A percentile compares a stretch with the other conserved stretches of the same genome.
These are phyloP conservation scores for Agaricus blazei DNA, from an alignment of 768 basidiomycete species.

Conservation along the genomic window DNA sequence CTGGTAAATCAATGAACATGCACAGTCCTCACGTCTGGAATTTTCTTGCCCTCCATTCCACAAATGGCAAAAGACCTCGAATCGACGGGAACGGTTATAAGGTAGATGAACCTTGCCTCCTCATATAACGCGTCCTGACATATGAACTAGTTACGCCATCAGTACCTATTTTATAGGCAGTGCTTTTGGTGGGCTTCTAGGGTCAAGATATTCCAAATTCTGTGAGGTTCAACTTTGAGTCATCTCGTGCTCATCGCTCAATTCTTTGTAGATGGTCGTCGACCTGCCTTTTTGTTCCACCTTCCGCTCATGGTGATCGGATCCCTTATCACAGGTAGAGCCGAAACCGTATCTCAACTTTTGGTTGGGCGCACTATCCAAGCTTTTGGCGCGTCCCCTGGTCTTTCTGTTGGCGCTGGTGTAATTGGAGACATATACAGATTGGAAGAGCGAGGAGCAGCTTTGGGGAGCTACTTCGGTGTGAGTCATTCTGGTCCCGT, in stretches of 20 bases:
- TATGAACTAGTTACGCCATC: slow-evolving; percentile 25
- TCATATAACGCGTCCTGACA: background rate
- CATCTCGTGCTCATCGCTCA: background rate
- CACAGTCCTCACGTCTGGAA: slow-evolving; percentile 61
- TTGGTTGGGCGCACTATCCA: slow-evolving; percentile 64
- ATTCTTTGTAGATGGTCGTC: slow-evolving; percentile 51
- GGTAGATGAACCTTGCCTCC: slow-evolving; percentile 27
- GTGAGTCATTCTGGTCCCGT: slow-evolving; percentile 21
- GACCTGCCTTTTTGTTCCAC: slow-evolving; percentile 51
- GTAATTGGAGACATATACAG: slow-evolving; percentile 65
- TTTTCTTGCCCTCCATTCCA: slow-evolving; percentile 71
- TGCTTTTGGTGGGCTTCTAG: slow-evolving; percentile 26
- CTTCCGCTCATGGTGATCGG: slow-evolving; percentile 57
- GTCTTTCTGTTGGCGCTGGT: slow-evolving; percentile 49
- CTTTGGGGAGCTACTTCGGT: slow-evolving; percentile 55
- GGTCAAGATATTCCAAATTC: slow-evolving; percentile 32
- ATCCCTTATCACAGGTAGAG: slow-evolving; percentile 53
- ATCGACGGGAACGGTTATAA: slow-evolving; percentile 53
- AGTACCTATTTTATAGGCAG: slow-evolving; percentile 28
- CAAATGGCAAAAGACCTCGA: slow-evolving; percentile 62
- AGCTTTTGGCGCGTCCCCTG: slow-evolving; percentile 58
- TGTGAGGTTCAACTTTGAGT: slow-evolving; percentile 20
- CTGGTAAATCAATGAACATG: background rate
- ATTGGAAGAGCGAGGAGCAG: slow-evolving; percentile 54
- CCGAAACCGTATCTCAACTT: slow-evolving; percentile 38